These are phyloP conservation scores for Allomyces arbusculus DNA, from an alignment of 192 early-diverging fungal genomes.

Conservation along the genomic window DNA sequence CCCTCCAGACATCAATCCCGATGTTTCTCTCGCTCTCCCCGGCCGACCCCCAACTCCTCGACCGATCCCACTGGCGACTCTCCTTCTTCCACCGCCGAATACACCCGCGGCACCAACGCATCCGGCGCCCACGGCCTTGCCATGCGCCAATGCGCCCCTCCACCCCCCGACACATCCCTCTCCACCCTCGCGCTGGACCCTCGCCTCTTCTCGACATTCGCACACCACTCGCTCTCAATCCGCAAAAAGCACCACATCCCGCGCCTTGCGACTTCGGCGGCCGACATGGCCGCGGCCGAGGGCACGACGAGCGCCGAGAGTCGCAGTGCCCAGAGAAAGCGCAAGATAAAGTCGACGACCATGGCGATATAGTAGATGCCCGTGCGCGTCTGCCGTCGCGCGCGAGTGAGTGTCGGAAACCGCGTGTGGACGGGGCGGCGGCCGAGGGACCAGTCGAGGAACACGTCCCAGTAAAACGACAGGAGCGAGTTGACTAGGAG, in stretches of 20 bases:
- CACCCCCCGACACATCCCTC: no score
- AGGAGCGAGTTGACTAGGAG: constrained; percentile 75
- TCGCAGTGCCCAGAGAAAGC: constrained; percentile 73
- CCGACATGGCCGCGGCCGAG: constrained; percentile 40
- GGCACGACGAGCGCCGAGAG: constrained; percentile 37
- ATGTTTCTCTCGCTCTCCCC: no score
- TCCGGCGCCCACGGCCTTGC: no score
- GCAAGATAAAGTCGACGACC: constrained; percentile 50
- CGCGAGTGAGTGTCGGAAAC: constrained; percentile 32
- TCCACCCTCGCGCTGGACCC: no score
- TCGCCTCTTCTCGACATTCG: not conserved
- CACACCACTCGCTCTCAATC: constrained; percentile 55
- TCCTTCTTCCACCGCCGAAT: no score
- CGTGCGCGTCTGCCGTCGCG: constrained; percentile 33
- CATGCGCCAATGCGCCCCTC: no score
- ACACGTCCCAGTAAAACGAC: constrained; percentile 90
- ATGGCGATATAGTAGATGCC: constrained; percentile 63
- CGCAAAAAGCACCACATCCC: constrained; percentile 93
- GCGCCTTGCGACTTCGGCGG: constrained; percentile 65
- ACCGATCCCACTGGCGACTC: no score
- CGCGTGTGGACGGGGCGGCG: constrained; percentile 8
- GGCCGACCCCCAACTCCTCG: no score
- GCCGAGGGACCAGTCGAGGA: constrained; percentile 70
- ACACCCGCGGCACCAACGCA: no score
- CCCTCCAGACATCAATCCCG: no score